Conservation (phyloP, 2,329 filamentous ascomycete genomes). For the Capronia epimyces region DNA sequence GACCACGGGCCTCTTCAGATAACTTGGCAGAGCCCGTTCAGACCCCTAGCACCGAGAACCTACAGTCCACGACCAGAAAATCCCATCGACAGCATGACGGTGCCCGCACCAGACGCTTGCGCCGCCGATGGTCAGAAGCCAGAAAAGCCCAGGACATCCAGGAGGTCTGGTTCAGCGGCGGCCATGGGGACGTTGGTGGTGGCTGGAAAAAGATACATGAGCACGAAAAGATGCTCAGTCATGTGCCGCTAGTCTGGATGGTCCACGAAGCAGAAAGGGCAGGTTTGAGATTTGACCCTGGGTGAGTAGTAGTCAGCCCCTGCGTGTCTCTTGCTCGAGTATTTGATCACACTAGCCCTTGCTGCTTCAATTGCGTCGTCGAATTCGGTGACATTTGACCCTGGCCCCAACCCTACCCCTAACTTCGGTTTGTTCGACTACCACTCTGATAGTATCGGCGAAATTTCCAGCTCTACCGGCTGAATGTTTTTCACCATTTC, state of each 20-base stretch:
- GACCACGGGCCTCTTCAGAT: slow-evolving; percentile 9
- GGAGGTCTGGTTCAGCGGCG: slow-evolving; percentile 69
- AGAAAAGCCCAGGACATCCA: slow-evolving; percentile 63
- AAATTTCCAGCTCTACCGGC: too few relatives aligned
- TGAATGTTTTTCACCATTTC: not conserved
- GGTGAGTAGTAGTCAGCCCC: too few relatives aligned
- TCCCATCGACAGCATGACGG: not conserved
- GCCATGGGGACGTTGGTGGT: slow-evolving; percentile 73
- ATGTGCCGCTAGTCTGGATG: slow-evolving; percentile 67
- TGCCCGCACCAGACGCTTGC: slow-evolving; percentile 8
- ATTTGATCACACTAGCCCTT: too few relatives aligned
- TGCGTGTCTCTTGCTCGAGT: too few relatives aligned
- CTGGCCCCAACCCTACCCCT: too few relatives aligned
- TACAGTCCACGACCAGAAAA: slow-evolving; percentile 1
- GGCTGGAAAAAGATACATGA: slow-evolving; percentile 45
- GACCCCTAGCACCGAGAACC: slow-evolving; percentile 12
- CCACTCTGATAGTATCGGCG: too few relatives aligned
- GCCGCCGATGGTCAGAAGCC: slow-evolving; percentile 31
- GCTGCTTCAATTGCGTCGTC: too few relatives aligned
- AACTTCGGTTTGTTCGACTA: too few relatives aligned
- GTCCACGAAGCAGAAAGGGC: slow-evolving; percentile 59
- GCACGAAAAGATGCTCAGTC: slow-evolving; percentile 57
- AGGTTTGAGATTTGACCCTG: slow-evolving; percentile 64
- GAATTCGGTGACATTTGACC: too few relatives aligned
- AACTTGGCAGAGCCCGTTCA: slow-evolving; percentile 14